Evolutionary conservation across 208 protist species (phyloP), one percentile per base, ranked within the genome.

Genomic region (Leishmania martiniquensis): DNA sequence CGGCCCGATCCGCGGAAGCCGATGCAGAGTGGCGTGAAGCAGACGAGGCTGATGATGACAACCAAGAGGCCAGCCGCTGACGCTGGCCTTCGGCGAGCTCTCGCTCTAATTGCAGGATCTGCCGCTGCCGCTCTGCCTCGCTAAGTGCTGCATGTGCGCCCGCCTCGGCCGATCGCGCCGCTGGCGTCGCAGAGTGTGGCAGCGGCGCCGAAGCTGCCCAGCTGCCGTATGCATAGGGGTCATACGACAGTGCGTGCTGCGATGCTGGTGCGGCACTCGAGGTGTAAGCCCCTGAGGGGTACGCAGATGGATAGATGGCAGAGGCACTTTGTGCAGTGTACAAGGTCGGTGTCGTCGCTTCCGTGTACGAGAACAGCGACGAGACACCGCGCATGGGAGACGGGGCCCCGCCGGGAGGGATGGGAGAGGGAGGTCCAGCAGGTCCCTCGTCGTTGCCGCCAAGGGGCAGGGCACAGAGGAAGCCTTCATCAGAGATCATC

Each of bases 71-170:
- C 47, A 86, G 47, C 7, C 78, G 75, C 39, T 78, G 66, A 13
- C 82, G 63, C 77, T 89, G 77, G 69, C 74, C 70, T 74, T 78
- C 78, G 0, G 75, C 72, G 20, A 86, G 73, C 45, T 72, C 62
- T 74, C 68, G 44, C 49, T 86, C 82, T 49, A 84, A 62, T 29
- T 80, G 49, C 7, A 88, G 72, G 44, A 78, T 65, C 57, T 68
- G 72, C 44, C 82, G 77, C 47, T 79, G 77, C 74, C 72, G 60
- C 69, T 82, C 82, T 15, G 80, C 80, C 5, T 73, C 70, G 3
- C 34, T 7, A 15, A 76, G 75, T 6, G 69, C 75, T 3, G 59
- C 59, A 20, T 62, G 45, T 0, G 54, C 59, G 7, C 29, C n/a
- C 10, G 42, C 22, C 72, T 76, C 72, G n/a, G 57, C 44, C 32